A percentile compares a stretch with the other conserved stretches of the same genome.
Conservation (phyloP, 495 filamentous ascomycete genomes). For the Aspergillus wentii region DNA sequence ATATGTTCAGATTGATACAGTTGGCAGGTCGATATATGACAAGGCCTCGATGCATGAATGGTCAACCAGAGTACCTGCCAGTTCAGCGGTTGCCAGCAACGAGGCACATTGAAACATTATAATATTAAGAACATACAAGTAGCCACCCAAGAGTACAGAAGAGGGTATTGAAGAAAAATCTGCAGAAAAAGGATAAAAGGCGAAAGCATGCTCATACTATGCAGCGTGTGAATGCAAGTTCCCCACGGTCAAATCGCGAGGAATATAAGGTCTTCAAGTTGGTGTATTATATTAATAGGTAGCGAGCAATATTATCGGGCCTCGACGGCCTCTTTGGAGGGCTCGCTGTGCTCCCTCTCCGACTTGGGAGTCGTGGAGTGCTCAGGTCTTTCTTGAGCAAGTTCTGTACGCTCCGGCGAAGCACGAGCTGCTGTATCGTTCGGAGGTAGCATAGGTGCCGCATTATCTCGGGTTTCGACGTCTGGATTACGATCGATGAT, state of each 20-base stretch:
- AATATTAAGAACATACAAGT: constrained; percentile 12
- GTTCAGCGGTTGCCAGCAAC: no score
- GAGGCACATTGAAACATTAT: constrained; percentile 16
- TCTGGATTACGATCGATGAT: constrained; percentile 41
- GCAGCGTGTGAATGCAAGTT: constrained; percentile 11
- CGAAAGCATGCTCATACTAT: constrained; percentile 13
- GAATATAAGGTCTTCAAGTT: no score
- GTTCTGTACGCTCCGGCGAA: constrained; percentile 15
- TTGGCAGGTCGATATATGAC: no score
- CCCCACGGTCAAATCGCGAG: constrained; percentile 7
- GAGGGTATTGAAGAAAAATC: constrained; percentile 22
- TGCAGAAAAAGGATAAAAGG: constrained; percentile 3
- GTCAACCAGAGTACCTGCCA: no score
- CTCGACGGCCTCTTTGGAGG: constrained; percentile 21
- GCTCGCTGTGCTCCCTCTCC: constrained; percentile 27
- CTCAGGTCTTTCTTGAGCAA: constrained; percentile 25
- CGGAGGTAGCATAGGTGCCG: constrained; percentile 14
- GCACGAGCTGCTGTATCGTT: constrained; percentile 14
- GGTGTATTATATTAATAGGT: constrained; percentile 6
- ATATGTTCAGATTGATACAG: no score
- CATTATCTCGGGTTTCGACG: constrained; percentile 21
- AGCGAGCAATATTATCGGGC: no score
- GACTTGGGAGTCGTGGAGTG: constrained; percentile 10
- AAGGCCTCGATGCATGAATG: no score
- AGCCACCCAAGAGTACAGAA: constrained; percentile 18